A percentile compares a stretch with the other conserved stretches of the same genome.
phyloP scores from a whole-genome alignment of 2,329 filamentous ascomycete species.

The Aureobasidium zeae region DNA sequence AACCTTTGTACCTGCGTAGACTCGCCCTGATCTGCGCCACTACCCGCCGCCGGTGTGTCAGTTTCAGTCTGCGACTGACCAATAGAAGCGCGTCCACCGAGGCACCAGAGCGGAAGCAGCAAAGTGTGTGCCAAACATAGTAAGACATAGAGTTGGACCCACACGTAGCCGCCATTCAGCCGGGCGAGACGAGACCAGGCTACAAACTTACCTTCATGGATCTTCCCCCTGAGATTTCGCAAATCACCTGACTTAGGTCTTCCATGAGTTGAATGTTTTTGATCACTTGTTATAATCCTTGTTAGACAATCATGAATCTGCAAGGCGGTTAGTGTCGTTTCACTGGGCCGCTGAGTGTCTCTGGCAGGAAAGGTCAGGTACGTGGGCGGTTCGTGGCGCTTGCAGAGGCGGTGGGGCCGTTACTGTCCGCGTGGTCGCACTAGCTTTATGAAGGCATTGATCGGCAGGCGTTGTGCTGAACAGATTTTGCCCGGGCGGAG shows the following conservation, averaged over 20 bases:
- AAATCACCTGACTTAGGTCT: too few relatives aligned
- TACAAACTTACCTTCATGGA: too few relatives aligned
- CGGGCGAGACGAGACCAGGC: conserved; percentile 6
- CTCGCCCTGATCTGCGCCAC: conserved; percentile 12
- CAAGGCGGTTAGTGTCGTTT: conserved; percentile 5
- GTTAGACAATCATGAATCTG: too few relatives aligned
- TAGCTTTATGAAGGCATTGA: too few relatives aligned
- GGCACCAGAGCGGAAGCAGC: background rate
- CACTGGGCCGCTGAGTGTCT: conserved; percentile 11
- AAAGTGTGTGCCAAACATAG: conserved; percentile 12
- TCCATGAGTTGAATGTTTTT: too few relatives aligned
- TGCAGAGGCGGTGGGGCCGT: conserved; percentile 7
- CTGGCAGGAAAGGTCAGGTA: too few relatives aligned
- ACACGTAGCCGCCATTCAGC: conserved; percentile 8
- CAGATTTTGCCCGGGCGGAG: conserved; percentile 7
- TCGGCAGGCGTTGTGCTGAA: too few relatives aligned
- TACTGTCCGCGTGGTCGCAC: too few relatives aligned
- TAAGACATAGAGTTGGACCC: background rate
- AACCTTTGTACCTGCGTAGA: conserved; percentile 15
- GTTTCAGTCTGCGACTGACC: conserved; percentile 10
- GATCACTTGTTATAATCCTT: too few relatives aligned
- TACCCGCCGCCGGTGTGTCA: conserved; percentile 11
- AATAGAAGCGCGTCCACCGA: conserved; percentile 9
- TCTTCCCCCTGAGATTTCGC: conserved; percentile 5
- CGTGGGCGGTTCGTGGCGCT: conserved; percentile 8